These are phyloP conservation scores for Phoma sp. DNA, from an alignment of 2,329 filamentous ascomycete species.

Conservation along the genomic window DNA sequence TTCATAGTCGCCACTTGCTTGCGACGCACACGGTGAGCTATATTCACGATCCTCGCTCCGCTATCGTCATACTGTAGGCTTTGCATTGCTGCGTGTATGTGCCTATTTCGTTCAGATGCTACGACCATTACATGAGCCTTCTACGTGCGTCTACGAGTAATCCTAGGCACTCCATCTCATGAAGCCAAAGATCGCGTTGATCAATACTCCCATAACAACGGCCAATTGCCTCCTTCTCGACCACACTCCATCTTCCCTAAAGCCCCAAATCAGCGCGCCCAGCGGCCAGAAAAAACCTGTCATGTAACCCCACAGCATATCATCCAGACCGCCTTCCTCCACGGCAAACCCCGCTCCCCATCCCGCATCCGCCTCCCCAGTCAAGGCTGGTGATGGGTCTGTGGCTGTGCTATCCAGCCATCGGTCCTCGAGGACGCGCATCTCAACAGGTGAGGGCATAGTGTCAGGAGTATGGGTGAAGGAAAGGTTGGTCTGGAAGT, in stretches of 20 bases:
- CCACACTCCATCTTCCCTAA: conserved; percentile 88
- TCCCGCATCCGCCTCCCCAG: conserved; percentile 49
- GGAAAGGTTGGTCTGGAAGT: conserved; percentile 86
- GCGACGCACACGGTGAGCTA: neutral
- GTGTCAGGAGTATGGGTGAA: conserved; percentile 85
- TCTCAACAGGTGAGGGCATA: conserved; percentile 79
- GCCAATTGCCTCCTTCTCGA: conserved; percentile 84
- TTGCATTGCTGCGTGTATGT: neutral
- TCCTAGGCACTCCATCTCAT: conserved; percentile 13
- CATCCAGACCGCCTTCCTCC: conserved; percentile 73
- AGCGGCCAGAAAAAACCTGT: conserved; percentile 96
- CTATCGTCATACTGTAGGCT: neutral
- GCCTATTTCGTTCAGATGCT: neutral
- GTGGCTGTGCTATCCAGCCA: conserved; percentile 79
- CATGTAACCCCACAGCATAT: conserved; percentile 85
- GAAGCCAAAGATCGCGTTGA: conserved; percentile 80
- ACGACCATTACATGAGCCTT: neutral
- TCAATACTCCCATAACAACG: conserved; percentile 81
- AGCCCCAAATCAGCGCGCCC: conserved; percentile 82
- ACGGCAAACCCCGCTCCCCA: conserved; percentile 62
- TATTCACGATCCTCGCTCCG: neutral
- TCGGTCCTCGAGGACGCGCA: conserved; percentile 82
- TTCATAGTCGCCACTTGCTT: neutral
- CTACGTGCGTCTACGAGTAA: neutral
- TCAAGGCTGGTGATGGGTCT: conserved; percentile 48